These are phyloP conservation scores for Barbarea vulgaris DNA, from an alignment of 345 rosid species.

Conservation along the genomic window DNA sequence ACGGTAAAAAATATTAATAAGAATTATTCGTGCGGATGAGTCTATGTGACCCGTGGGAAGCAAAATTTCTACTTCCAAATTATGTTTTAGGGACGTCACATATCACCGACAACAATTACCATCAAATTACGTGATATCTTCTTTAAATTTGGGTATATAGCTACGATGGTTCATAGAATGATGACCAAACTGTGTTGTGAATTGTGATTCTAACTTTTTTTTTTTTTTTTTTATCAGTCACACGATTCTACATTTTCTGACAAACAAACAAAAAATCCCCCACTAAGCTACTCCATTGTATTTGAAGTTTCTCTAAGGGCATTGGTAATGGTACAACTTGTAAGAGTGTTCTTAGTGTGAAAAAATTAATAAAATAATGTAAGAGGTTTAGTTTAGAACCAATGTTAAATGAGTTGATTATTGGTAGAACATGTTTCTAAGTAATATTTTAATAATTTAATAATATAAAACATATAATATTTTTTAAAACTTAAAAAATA, in stretches of 20 bases:
- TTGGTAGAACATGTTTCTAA: no score
- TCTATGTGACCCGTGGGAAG: background rate
- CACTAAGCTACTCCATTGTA: background rate
- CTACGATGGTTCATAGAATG: background rate
- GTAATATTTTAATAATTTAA: no score
- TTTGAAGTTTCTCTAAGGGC: no score
- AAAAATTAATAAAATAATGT: no score
- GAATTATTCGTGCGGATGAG: background rate
- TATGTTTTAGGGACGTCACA: background rate
- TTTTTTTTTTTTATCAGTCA: background rate
- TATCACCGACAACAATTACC: background rate
- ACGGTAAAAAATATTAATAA: background rate
- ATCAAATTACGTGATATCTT: background rate
- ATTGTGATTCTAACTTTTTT: background rate
- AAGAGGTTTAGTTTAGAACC: no score
- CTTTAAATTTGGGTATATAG: background rate
- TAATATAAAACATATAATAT: no score
- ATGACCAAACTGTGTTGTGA: background rate
- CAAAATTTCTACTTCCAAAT: background rate
- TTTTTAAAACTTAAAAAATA: no score
- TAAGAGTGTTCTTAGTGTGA: no score
- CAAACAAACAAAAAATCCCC: no score
- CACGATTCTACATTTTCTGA: background rate
- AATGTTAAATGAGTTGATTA: no score
- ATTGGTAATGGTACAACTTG: no score